Evolutionary conservation across 805 yeast genomes (phyloP), one percentile per base, ranked within the genome.

Genomic region (Yamadazyma laniorum): DNA sequence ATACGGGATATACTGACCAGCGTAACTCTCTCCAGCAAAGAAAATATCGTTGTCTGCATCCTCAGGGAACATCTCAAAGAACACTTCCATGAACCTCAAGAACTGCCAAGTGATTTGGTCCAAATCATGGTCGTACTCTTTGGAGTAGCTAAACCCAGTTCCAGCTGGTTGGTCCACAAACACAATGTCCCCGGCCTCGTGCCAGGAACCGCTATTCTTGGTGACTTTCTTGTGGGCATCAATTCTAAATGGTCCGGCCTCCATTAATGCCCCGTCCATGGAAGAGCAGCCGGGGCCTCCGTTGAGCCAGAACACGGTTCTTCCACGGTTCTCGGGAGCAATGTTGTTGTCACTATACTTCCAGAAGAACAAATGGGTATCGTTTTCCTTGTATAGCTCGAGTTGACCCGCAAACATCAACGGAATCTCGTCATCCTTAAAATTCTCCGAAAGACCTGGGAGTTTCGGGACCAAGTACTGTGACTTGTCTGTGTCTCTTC

Each of bases 241-340:
- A 14, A 88, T 73, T 37, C 96, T 70, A 30, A 88, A 75, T 0
- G 99, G 98, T 0, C 99, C 99, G 3, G 81, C 65, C 59, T 93
- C 99, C 78, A 90, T 77, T 47, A 93, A 57, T 0, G 95, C 96
- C 12, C 99, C 99, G 61, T 93, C 99, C 93, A 91, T 80, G 0
- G 97, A 89, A 2, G 96, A 89, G 59, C 99, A 93, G 0, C 99
- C 99, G 0, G 99, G 99, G 0, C 99, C 99, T 27, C 99, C 99
- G 58, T 93, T 93, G 16, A 93, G 71, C 98, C 99, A 93, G 38
- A 93, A 72, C 6, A 84, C 72, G 16, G 85, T 70, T 45, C 71
- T 72, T 47, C 71, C 64, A 27, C 50, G 49, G 17, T 69, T 58
- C 28, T 55, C 61, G 0, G 58, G 58, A 8, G 50, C 39, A 35